Base-by-base conservation (phyloP, 2,329 filamentous ascomycete species). In the Gliomastix tumulicola region DNA sequence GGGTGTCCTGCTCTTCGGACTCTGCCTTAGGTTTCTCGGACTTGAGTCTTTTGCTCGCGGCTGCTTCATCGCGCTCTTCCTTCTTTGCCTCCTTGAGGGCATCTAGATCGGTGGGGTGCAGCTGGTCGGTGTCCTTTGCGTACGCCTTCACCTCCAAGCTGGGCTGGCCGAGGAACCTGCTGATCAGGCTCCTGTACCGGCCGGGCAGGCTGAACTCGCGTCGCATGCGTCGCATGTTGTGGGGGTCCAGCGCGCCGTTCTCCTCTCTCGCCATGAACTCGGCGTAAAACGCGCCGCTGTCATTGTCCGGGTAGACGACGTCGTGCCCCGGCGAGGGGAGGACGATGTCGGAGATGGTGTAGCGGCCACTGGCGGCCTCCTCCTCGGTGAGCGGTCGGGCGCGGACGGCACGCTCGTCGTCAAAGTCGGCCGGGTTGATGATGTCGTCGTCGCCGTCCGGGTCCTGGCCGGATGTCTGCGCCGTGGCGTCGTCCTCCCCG, bases 251-350 rank as follows among this genome's bases (percentile, higher is more conserved):
- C 2, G 68, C 65, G 10, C 90, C 90, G 42, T 92, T 89, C 43
- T 77, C 74, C 33, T 84, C 74, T 35, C 74, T 83, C 21, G 64
- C 76, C 94, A 98, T 98, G 62, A 96, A 94, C 3, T 77, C 71
- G 44, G 74, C 73, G 63, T 97, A 98, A 57, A 83, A 94, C 4
- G 77, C 70, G n/a, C 84, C 87, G 43, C 95, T 78, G 23, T 78
- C 77, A 56, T 98, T 97, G 17, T 69, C 56, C 0, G 92, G 92
- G 54, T 97, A 98, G 23, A 85, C 60, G 27, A 97, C 76, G 49
- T 95, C 88, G 63, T 81, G 96, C 15, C 92, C 92, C 0, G 92
- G 92, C n/a, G 84, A 81, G 4, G 94, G 90, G 3, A 98, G 71
- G 11, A 98, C 89, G 43, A 97, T 56, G 54, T 98, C 92, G 52